Evolutionary conservation across 1,284 basidiomycete species (phyloP).

Genomic region (Agroathelia rolfsii): DNA sequence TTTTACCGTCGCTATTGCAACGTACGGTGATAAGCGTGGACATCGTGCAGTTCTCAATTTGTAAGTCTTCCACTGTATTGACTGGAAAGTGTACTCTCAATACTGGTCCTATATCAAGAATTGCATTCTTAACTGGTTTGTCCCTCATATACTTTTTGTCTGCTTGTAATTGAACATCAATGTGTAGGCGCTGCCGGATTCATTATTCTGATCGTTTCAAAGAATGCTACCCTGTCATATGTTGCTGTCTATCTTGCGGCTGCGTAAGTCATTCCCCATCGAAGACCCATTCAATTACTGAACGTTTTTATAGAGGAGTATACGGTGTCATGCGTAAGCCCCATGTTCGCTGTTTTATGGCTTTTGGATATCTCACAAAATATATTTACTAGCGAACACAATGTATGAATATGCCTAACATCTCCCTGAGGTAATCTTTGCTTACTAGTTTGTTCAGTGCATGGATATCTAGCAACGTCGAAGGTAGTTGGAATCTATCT

Average conservation of each 20-base stretch:
- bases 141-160: conserved; percentile 16
- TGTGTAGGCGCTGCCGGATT: conserved; percentile 45
- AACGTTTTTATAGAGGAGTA: conserved; percentile 40
- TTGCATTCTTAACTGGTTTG: too few relatives aligned
- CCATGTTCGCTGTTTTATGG: conserved; percentile 31
- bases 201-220: conserved; percentile 55
- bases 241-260: conserved; percentile 64
- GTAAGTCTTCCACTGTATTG: too few relatives aligned
- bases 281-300: conserved; percentile 19
- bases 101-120: conserved; percentile 8
- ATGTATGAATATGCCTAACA: conserved; percentile 29
- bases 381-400: conserved; percentile 42
- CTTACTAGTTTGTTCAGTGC: conserved; percentile 29
- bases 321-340: conserved; percentile 59
- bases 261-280: conserved; percentile 27
- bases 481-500: conserved; percentile 40
- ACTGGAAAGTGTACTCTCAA: too few relatives aligned
- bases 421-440: conserved; percentile 21
- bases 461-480: conserved; percentile 65
- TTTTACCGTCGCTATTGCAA: conserved; percentile 54
- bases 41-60: conserved; percentile 53
- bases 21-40: conserved; percentile 49
- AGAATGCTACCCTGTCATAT: conserved; percentile 55
- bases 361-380: conserved; percentile 14
- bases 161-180: conserved; percentile 34